phyloP scores from a whole-genome alignment of 192 early-diverging fungal genomes.

The Chytriomyces hyalinus region DNA sequence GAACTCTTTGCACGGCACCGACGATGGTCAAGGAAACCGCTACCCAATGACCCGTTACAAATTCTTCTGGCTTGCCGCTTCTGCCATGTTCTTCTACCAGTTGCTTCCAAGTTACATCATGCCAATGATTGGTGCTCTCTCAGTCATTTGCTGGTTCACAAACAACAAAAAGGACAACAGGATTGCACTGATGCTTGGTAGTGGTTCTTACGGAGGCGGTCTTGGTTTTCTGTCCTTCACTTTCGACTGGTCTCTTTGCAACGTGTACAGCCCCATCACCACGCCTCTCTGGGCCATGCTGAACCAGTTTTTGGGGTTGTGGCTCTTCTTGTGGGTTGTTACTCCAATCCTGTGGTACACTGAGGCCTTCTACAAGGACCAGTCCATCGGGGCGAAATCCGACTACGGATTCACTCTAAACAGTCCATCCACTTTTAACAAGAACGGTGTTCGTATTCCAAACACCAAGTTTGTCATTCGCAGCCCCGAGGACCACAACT shows the following conservation, averaged over 20 bases:
- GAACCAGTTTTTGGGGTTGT: constrained; percentile 20
- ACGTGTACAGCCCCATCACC: constrained; percentile 4
- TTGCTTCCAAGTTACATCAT: constrained; percentile 39
- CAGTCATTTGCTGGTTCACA: constrained; percentile 33
- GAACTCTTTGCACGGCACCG: constrained; percentile 54
- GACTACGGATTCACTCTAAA: constrained; percentile 7
- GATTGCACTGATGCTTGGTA: constrained; percentile 3
- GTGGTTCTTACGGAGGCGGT: neutral
- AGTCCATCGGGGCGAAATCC: constrained; percentile 6
- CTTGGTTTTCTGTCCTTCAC: constrained; percentile 9
- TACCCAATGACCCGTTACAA: constrained; percentile 34
- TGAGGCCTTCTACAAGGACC: constrained; percentile 34
- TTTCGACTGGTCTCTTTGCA: constrained; percentile 7
- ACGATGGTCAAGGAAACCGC: neutral
- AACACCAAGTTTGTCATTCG: constrained; percentile 11
- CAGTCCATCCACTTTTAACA: constrained; percentile 4
- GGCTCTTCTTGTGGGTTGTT: constrained; percentile 27
- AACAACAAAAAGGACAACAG: constrained; percentile 4
- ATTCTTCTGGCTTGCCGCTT: constrained; percentile 39
- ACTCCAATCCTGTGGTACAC: constrained; percentile 35
- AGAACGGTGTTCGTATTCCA: constrained; percentile 2
- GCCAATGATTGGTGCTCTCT: constrained; percentile 29
- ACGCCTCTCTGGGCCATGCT: constrained; percentile 17
- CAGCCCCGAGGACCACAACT: too few species aligned
- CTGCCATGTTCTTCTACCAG: constrained; percentile 23